phyloP scores from a whole-genome alignment of 345 rosid species.

The Excoecaria cochinchinensis region DNA sequence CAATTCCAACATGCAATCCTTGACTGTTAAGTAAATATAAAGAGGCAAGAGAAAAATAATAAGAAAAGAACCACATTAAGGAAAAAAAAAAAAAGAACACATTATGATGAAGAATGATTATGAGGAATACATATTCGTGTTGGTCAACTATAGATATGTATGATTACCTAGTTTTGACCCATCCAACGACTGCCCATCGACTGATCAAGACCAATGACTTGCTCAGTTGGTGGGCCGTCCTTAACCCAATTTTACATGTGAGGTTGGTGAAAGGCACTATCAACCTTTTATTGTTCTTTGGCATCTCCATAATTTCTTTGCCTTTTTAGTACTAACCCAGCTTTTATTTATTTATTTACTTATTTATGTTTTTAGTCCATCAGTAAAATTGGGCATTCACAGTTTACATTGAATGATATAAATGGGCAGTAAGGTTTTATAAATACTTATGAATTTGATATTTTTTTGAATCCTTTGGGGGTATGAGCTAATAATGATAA shows the following conservation, averaged over 20 bases:
- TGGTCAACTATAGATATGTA: conserved; percentile 13
- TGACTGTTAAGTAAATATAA: no score
- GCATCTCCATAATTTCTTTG: conserved; percentile 8
- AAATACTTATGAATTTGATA: no score
- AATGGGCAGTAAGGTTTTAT: not conserved
- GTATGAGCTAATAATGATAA: no score
- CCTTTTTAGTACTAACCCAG: not conserved
- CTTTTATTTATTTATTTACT: no score
- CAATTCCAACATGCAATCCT: no score
- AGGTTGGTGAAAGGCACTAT: conserved; percentile 53
- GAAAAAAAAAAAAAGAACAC: not conserved
- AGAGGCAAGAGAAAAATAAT: not conserved
- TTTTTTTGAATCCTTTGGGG: no score
- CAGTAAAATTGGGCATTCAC: not conserved
- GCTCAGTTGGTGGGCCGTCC: conserved; percentile 49
- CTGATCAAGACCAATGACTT: conserved; percentile 37
- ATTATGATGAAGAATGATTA: not conserved
- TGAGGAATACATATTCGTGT: no score
- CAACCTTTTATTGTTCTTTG: conserved; percentile 41
- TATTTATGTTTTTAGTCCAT: not conserved
- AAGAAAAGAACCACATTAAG: not conserved
- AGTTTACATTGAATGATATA: not conserved
- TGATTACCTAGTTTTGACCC: conserved; percentile 25
- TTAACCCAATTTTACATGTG: conserved; percentile 41
- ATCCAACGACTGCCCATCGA: conserved; percentile 23